A percentile compares a stretch with the other conserved stretches of the same genome.
phyloP scores from a whole-genome alignment of 1,139 yeast species.

The Yueomyces sp. region DNA sequence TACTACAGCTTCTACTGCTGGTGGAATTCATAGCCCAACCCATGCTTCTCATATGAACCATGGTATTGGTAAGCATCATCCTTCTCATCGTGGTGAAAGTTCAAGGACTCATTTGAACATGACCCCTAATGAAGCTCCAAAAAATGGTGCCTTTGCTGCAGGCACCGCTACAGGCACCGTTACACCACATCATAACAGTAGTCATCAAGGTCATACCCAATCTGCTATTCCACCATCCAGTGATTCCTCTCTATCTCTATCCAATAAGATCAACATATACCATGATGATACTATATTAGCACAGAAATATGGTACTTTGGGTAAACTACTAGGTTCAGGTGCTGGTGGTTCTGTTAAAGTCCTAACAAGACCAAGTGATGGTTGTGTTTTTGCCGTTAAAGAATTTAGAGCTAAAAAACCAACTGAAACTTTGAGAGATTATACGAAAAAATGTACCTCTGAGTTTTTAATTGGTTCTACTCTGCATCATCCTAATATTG shows the following conservation, averaged over 20 bases:
- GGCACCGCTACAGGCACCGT: not conserved
- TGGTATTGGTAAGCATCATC: not conserved
- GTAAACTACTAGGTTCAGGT: constrained; percentile 87
- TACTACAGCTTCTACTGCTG: constrained; percentile 4
- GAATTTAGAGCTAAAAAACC: constrained; percentile 82
- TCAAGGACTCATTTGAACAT: constrained; percentile 1
- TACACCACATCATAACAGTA: constrained; percentile 3
- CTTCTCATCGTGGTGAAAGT: not conserved
- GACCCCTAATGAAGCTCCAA: constrained; percentile 2
- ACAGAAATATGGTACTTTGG: constrained; percentile 79
- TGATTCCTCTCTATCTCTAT: constrained; percentile 23
- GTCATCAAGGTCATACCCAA: constrained; percentile 21
- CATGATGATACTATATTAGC: constrained; percentile 56
- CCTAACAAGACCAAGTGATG: constrained; percentile 69
- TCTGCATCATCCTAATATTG: constrained; percentile 83
- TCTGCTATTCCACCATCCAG: constrained; percentile 26
- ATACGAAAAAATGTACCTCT: constrained; percentile 89
- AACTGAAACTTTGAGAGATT: constrained; percentile 78
- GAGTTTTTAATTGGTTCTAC: constrained; percentile 97
- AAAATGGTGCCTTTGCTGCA: not conserved
- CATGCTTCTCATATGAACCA: not conserved
- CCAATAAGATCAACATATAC: constrained; percentile 27
- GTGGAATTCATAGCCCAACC: not conserved
- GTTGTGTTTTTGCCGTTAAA: constrained; percentile 86
- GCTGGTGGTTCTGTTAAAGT: constrained; percentile 96